Evolutionary conservation across 306 rosid genomes (phyloP).

Genomic region (Rosa chinensis): DNA sequence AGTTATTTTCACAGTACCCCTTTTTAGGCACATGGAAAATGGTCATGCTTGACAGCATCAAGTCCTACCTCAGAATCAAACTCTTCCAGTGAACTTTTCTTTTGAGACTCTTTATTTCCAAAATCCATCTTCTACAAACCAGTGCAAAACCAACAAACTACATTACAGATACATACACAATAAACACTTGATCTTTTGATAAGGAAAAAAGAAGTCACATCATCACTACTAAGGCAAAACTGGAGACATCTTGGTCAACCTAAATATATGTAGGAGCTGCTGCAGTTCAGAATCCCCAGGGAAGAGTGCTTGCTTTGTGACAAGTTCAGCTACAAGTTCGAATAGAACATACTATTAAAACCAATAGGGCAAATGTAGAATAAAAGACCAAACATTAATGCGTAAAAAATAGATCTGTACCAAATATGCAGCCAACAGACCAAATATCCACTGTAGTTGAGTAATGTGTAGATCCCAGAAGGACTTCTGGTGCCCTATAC

Average conservation of each 20-base stretch:
- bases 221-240: neutral
- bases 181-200: neutral
- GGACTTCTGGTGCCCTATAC: slow-evolving; percentile 98
- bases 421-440: slow-evolving; percentile 96
- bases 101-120: no score
- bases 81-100: no score
- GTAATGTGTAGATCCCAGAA: slow-evolving; percentile 92
- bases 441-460: slow-evolving; percentile 93
- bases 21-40: no score
- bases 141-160: slow-evolving; percentile 82
- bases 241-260: slow-evolving; percentile 31
- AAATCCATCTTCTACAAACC: no score
- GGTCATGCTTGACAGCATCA: no score
- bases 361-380: neutral
- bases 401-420: slow-evolving; percentile 30
- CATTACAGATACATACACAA: slow-evolving; percentile 4
- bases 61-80: no score
- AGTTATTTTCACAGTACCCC: no score
- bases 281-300: slow-evolving; percentile 97
- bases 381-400: neutral
- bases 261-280: slow-evolving; percentile 95
- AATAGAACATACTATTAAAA: neutral
- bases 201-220: neutral
- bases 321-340: slow-evolving; percentile 67
- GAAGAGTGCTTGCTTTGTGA: slow-evolving; percentile 81